phyloP scores from a whole-genome alignment of 371 early-diverging fungal species.

The Funneliformis caledonium region DNA sequence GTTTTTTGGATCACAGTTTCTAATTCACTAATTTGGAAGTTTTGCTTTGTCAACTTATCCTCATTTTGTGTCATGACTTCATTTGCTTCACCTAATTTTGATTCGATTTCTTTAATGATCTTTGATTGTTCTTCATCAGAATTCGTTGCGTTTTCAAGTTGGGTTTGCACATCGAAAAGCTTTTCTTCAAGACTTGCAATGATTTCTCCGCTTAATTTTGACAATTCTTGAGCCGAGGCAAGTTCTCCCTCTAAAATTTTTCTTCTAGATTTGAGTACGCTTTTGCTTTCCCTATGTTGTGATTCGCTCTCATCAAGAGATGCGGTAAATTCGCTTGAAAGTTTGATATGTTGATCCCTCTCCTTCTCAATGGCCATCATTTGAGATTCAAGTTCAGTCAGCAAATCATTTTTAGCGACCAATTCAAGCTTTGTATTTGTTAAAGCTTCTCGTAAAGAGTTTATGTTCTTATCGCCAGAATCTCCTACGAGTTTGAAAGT shows the following conservation, averaged over 20 bases:
- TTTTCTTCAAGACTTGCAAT: conserved; percentile 17
- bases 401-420: conserved; percentile 14
- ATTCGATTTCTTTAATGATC: conserved; percentile 30
- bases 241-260: background rate
- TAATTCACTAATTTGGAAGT: conserved; percentile 18
- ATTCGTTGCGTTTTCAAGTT: conserved; percentile 12
- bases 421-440: conserved; percentile 13
- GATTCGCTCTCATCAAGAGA: conserved; percentile 25
- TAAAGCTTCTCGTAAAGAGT: background rate
- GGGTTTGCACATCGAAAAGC: background rate
- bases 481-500: conserved; percentile 8
- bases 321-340: background rate
- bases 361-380: conserved; percentile 23
- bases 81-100: conserved; percentile 13
- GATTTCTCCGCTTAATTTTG: background rate
- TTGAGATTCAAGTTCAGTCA: conserved; percentile 27
- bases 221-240: background rate
- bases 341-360: conserved; percentile 10
- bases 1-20: conserved; percentile 17
- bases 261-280: background rate
- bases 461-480: background rate
- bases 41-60: background rate
- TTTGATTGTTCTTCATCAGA: conserved; percentile 2
- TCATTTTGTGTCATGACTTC: conserved; percentile 10
- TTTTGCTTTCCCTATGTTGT: background rate